Percentiles rank a stretch among this genome's conserved stretches.
These are phyloP conservation scores for Ophiocordyceps australis DNA, from an alignment of 2,329 filamentous ascomycete genomes.

Conservation along the genomic window DNA sequence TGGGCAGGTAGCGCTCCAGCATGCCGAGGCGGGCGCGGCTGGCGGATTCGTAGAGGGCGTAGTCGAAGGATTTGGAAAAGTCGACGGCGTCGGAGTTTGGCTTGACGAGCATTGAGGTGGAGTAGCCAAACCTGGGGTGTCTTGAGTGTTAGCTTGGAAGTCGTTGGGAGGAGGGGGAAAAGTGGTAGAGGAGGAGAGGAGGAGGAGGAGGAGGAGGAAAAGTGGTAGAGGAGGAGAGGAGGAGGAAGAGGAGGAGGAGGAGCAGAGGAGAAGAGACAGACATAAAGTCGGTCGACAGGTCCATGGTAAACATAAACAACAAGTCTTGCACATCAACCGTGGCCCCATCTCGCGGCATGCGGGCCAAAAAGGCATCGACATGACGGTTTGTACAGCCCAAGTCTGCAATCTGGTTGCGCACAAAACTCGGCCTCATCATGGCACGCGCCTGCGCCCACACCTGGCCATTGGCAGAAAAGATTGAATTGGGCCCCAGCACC, in stretches of 20 bases:
- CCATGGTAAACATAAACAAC: slow-evolving; percentile 72
- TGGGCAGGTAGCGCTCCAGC: slow-evolving; percentile 43
- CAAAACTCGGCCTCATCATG: slow-evolving; percentile 72
- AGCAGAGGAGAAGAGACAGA: slow-evolving; percentile 26
- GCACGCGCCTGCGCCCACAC: slow-evolving; percentile 68
- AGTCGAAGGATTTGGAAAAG: slow-evolving; percentile 68
- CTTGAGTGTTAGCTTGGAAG: too few species aligned
- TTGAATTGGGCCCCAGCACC: too few species aligned
- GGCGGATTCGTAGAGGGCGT: slow-evolving; percentile 58
- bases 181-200: not conserved
- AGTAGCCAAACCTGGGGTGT: too few species aligned
- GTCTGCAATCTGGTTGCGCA: slow-evolving; percentile 69
- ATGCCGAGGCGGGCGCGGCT: slow-evolving; percentile 48
- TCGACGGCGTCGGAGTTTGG: slow-evolving; percentile 38
- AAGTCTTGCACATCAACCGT: slow-evolving; percentile 55
- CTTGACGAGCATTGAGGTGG: slow-evolving; percentile 17
- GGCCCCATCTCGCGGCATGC: slow-evolving; percentile 44
- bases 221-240: not conserved
- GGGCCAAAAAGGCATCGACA: slow-evolving; percentile 51
- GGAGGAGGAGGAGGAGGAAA: too few species aligned
- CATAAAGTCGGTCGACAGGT: slow-evolving; percentile 71
- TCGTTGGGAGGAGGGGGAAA: too few species aligned
- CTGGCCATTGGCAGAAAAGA: slow-evolving; percentile 64
- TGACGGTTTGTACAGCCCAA: slow-evolving; percentile 68
- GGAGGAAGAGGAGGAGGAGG: not conserved